Percentiles rank a stretch among this genome's conserved stretches.
phyloP scores from a whole-genome alignment of 208 protist genomes.

The Trypanosoma congolense region DNA sequence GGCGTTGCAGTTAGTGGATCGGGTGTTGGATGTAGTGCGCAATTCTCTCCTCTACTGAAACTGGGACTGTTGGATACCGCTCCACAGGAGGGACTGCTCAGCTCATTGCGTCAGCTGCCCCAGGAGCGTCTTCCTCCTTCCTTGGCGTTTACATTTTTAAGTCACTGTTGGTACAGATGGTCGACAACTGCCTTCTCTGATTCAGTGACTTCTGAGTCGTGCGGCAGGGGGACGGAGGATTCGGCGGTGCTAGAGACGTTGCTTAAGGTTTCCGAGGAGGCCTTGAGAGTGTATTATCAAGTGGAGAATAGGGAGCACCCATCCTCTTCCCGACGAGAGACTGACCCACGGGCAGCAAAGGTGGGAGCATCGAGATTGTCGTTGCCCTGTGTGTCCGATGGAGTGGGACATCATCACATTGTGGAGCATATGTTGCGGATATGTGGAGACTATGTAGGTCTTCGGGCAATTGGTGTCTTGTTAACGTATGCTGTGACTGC shows the following conservation, averaged over 20 bases:
- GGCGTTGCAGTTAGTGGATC: background rate
- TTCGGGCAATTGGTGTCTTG: slow-evolving; percentile 6
- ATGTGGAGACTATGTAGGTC: slow-evolving; percentile 4
- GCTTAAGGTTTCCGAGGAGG: slow-evolving; percentile 9
- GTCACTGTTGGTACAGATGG: slow-evolving; percentile 13
- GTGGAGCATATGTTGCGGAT: slow-evolving; percentile 13
- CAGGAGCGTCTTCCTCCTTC: slow-evolving; percentile 17
- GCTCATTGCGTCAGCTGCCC: background rate
- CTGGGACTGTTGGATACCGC: slow-evolving; percentile 9
- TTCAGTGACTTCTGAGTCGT: background rate
- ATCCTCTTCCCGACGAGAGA: background rate
- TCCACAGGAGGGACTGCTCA: background rate
- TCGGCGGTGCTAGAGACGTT: slow-evolving; percentile 1
- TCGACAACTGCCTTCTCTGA: background rate
- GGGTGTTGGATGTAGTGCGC: background rate
- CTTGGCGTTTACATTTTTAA: slow-evolving; percentile 11
- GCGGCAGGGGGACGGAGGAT: slow-evolving; percentile 1
- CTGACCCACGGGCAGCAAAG: background rate
- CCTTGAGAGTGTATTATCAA: slow-evolving; percentile 1
- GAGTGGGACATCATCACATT: slow-evolving; percentile 19
- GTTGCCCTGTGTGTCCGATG: background rate
- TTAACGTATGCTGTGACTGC: slow-evolving; percentile 15
- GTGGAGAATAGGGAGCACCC: background rate
- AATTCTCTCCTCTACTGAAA: background rate
- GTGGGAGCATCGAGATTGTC: background rate